Percentiles rank a stretch among this genome's conserved stretches.
These are phyloP conservation scores for Ustilago loliicola DNA, from an alignment of 1,284 basidiomycete species.

Conservation along the genomic window DNA sequence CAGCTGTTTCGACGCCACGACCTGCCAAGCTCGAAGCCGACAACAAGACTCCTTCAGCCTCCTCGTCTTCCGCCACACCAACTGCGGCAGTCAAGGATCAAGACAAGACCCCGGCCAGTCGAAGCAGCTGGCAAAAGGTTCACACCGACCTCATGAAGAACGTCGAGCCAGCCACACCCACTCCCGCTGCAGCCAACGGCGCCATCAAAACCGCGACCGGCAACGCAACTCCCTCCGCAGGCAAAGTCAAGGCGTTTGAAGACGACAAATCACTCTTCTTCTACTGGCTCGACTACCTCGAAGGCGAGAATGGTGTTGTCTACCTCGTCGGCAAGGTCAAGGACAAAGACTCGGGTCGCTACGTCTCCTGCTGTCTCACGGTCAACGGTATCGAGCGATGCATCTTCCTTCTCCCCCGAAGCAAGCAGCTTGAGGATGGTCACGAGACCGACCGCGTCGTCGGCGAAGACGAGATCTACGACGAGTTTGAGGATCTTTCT, in stretches of 20 bases:
- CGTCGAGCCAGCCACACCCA: slow-evolving; percentile 40
- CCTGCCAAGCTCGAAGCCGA: slow-evolving; percentile 21
- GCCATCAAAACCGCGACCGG: slow-evolving; percentile 26
- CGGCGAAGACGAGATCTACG: slow-evolving; percentile 78
- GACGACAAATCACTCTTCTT: slow-evolving; percentile 64
- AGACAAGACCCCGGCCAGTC: slow-evolving; percentile 25
- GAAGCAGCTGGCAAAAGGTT: slow-evolving; percentile 56
- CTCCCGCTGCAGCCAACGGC: slow-evolving; percentile 20
- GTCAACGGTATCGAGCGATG: slow-evolving; percentile 90
- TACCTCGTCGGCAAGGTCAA: slow-evolving; percentile 69
- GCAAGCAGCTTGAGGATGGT: slow-evolving; percentile 71
- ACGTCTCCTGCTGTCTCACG: slow-evolving; percentile 89
- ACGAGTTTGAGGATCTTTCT: slow-evolving; percentile 86
- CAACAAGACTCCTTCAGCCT: slow-evolving; percentile 32
- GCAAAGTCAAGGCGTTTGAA: slow-evolving; percentile 58
- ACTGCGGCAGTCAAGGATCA: slow-evolving; percentile 19
- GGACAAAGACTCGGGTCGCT: slow-evolving; percentile 72
- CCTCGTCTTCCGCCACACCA: slow-evolving; percentile 17
- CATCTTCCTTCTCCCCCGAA: slow-evolving; percentile 86
- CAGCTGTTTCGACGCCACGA: slow-evolving; percentile 19
- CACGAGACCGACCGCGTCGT: slow-evolving; percentile 78
- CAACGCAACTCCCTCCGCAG: slow-evolving; percentile 28
- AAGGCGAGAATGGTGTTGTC: slow-evolving; percentile 65
- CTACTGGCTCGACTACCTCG: slow-evolving; percentile 69
- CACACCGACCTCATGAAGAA: slow-evolving; percentile 54